Percentiles rank a stretch among this genome's conserved stretches.
These are phyloP conservation scores for Aspergillus baeticus DNA, from an alignment of 495 filamentous ascomycete genomes.

Conservation along the genomic window DNA sequence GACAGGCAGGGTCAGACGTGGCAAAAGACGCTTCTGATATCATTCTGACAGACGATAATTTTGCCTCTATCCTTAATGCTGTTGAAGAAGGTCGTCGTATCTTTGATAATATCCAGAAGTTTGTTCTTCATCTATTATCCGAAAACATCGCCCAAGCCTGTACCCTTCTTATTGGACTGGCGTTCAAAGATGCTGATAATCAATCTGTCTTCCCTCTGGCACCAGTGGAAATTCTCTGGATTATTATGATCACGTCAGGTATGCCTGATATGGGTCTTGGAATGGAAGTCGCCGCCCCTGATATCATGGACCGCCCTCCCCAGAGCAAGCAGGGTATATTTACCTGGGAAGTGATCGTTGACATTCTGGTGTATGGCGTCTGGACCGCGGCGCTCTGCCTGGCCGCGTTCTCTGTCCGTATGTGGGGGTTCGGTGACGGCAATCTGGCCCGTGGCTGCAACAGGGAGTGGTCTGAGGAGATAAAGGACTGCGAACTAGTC, in stretches of 20 bases:
- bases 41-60: slow-evolving; percentile 80
- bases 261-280: slow-evolving; percentile 75
- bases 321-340: slow-evolving; percentile 68
- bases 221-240: slow-evolving; percentile 74
- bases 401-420: slow-evolving; percentile 59
- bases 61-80: slow-evolving; percentile 75
- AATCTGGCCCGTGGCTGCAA: slow-evolving; percentile 64
- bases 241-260: slow-evolving; percentile 74
- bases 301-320: slow-evolving; percentile 67
- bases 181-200: slow-evolving; percentile 61
- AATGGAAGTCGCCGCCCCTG: slow-evolving; percentile 64
- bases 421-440: slow-evolving; percentile 66
- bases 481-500: slow-evolving; percentile 67
- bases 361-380: slow-evolving; percentile 67
- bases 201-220: slow-evolving; percentile 72
- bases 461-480: slow-evolving; percentile 45
- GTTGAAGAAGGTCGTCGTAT: slow-evolving; percentile 72
- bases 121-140: slow-evolving; percentile 69
- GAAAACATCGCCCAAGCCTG: slow-evolving; percentile 71
- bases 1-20: slow-evolving; percentile 68
- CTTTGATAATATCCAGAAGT: slow-evolving; percentile 79
- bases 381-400: slow-evolving; percentile 71
- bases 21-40: too few relatives aligned
- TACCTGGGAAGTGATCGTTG: slow-evolving; percentile 63
- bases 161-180: slow-evolving; percentile 67